Evolutionary conservation across 2,329 filamentous ascomycete species (phyloP), one percentile per base, ranked within the genome.

Genomic region (Colletotrichum navitas): DNA sequence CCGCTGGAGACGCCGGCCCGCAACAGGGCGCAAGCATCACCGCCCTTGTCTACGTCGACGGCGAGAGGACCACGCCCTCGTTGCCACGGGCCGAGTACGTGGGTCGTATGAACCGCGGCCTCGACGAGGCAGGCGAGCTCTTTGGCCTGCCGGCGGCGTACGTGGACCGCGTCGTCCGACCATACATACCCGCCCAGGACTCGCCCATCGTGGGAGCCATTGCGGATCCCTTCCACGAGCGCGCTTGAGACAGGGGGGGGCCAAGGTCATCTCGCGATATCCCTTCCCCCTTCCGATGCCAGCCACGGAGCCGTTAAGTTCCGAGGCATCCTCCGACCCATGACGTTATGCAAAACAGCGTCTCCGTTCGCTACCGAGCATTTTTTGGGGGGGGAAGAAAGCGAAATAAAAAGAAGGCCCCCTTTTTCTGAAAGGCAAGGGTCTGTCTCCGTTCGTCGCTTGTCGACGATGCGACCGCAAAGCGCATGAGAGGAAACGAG

Each of bases 31-130:
- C 16, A 10, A n/a, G 47, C 2, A 54, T 51, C 43, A 41, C 34
- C 56, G 86, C 87, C 78, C 80, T 93, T 65, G 87, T 90, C 3
- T 93, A 93, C 68, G 84, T 92, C 45, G 87, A 92, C 75, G 79
- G 80, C 54, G 71, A 83, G 55, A 74, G 84, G 29, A 77, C 80
- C 0, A 74, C 66, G 26, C 81, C 83, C 32, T 81, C 80, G n/a
- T 69, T 54, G 54, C 86, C 89, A 3, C 80, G 81, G 75, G 75
- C 82, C 2, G 91, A 92, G 81, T 93, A 92, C 76, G 79, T 92
- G 10, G 83, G 80, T 54, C 80, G 90, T 36, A 92, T 93, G 88
- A 91, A 92, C 77, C 80, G 79, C 74, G 91, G 89, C 1, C 89
- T 93, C 36, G 74, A 80, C 41, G 90, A 93, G 80, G 90, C 88